Evolutionary conservation across 2,329 filamentous ascomycete species (phyloP), one percentile per base, ranked within the genome.

Genomic region (Fusarium subtropicale): DNA sequence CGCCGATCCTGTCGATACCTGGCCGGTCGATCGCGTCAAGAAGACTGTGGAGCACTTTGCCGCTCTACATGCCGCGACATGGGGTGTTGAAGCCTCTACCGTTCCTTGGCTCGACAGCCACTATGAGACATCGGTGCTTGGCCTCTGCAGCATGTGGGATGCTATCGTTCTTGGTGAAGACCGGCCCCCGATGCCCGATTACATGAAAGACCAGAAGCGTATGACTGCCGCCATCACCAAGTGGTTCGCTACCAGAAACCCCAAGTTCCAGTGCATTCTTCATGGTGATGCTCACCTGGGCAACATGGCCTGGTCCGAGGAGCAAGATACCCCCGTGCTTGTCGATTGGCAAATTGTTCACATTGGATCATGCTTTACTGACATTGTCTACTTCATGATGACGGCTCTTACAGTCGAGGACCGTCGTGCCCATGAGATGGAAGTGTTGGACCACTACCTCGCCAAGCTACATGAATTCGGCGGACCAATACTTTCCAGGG

Each of bases 11-110:
- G 57, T 56, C n/a, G 28, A 62, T 16, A 63, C 60, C 22, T 64
- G 60, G 60, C 24, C 60, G 1, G 60, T 64, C 20, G 18, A 62
- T n/a, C 60, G 60, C 7, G 60, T 64, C 16, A 62, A 64, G 34
- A 38, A 39, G 44, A 60, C 42, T 20, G 50, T 62, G 7, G 60
- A 64, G 50, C 41, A 64, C 16, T 63, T 64, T 15, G 60, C 60
- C 28, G 58, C 60, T 39, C 28, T 64, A 12, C 60, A 64, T 41
- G 60, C 57, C 4, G 44, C 42, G 8, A 64, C 60, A n/a, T 64
- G 60, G 60, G 60, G 57, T 5, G 30, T 62, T 7, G 31, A 64
- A 15, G 44, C 50, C 1, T 20, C 57, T 12, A 55, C 36, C 26
- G 48, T 64, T 18, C 57, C 57, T 24, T 64, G 60, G 57, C 3